These are phyloP conservation scores for Populus ilicifolia DNA, from an alignment of 345 rosid genomes.

Conservation along the genomic window DNA sequence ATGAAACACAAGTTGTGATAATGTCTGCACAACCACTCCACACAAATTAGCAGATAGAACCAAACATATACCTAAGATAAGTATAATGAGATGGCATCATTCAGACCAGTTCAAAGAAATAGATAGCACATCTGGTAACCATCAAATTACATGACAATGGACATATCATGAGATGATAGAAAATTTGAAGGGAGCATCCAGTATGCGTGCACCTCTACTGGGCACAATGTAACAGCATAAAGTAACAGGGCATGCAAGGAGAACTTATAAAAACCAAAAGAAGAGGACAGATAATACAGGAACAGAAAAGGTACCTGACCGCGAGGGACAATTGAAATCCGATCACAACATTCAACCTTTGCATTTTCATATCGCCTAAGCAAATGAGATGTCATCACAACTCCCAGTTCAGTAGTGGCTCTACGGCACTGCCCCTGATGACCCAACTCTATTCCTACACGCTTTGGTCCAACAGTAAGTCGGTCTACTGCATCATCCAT, in stretches of 20 bases:
- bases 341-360: slow-evolving; percentile 73
- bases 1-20: slow-evolving; percentile 78
- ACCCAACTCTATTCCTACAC: slow-evolving; percentile 67
- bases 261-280: neutral
- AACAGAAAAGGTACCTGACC: slow-evolving; percentile 61
- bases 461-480: slow-evolving; percentile 92
- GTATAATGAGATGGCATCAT: neutral
- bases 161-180: neutral
- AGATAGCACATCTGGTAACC: neutral
- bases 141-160: neutral
- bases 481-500: slow-evolving; percentile 91
- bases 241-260: neutral
- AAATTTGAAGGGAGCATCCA: slow-evolving; percentile 1
- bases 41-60: neutral
- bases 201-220: neutral
- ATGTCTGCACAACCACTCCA: slow-evolving; percentile 39
- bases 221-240: neutral
- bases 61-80: neutral
- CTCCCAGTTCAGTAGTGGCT: slow-evolving; percentile 92
- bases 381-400: slow-evolving; percentile 82
- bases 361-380: slow-evolving; percentile 73
- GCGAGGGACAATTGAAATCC: slow-evolving; percentile 83
- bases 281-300: slow-evolving; percentile 15
- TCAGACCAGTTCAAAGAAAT: neutral
- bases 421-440: slow-evolving; percentile 87